Conservation (phyloP, 1,139 yeast species). For the Nadsonia starkeyi-henricii region DNA sequence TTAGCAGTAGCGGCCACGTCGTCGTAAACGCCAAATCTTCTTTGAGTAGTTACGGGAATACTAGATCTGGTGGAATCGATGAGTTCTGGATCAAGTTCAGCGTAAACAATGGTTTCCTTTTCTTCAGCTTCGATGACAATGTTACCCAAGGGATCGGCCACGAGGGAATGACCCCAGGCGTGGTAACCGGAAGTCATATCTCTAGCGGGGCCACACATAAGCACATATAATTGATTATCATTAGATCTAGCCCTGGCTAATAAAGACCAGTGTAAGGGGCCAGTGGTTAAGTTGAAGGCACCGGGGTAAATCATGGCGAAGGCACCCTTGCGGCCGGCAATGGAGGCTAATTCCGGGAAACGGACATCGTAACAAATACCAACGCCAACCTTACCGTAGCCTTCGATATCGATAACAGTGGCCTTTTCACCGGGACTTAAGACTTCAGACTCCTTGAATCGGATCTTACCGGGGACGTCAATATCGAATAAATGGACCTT, state of each 20-base stretch:
- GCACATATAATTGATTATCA: conserved; percentile 71
- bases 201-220: conserved; percentile 82
- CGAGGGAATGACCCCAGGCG: conserved; percentile 86
- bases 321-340: conserved; percentile 61
- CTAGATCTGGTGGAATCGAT: conserved; percentile 50
- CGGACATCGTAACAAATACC: conserved; percentile 90
- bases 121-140: conserved; percentile 74
- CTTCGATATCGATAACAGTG: conserved; percentile 57
- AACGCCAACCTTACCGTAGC: conserved; percentile 66
- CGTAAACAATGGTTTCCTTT: conserved; percentile 67
- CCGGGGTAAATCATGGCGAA: conserved; percentile 92
- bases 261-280: conserved; percentile 88
- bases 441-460: conserved; percentile 69
- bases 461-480: conserved; percentile 78
- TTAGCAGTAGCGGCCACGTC: conserved; percentile 42
- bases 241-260: conserved; percentile 79
- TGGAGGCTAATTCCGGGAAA: conserved; percentile 78
- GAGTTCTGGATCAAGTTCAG: conserved; percentile 56
- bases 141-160: conserved; percentile 76
- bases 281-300: conserved; percentile 91
- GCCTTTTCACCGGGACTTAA: conserved; percentile 69
- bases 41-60: conserved; percentile 67
- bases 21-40: conserved; percentile 74
- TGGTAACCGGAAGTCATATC: conserved; percentile 61
- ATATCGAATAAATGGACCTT: conserved; percentile 85